Base-by-base conservation (phyloP, 163 green algal species). In the Scenedesmus sp. region DNA sequence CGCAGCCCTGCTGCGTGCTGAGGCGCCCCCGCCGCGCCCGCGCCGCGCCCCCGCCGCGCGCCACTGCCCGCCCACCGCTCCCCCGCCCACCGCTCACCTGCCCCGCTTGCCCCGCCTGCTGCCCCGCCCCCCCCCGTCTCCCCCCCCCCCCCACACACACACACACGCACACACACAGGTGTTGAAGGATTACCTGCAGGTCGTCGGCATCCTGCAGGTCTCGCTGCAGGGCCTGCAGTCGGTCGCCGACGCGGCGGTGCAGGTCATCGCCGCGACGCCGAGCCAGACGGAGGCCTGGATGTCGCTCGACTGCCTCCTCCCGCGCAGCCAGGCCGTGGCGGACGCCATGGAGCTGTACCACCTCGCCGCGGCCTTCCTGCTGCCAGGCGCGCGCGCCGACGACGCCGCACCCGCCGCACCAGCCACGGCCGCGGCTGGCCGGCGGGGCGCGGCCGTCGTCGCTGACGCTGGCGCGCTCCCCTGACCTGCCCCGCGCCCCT, bases 151-250 rank as follows among this genome's bases (percentile, higher is more conserved):
- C 33, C n/a, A 13, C 34, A 17, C 45, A n/a, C n/a, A n/a, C n/a
- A n/a, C n/a, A n/a, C n/a, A n/a, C n/a, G n/a, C n/a, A n/a, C n/a
- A n/a, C n/a, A n/a, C 0, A 0, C 54, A 77, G 69, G 69, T 77
- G 33, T 56, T 78, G 56, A 78, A 78, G 20, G 53, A 70, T 36
- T 78, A 63, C 36, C 53, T 78, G 28, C 70, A 78, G 26, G 45
- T 78, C 34, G 39, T 78, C 39, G 64, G 51, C 24, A 70, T 78
- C 70, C 70, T 78, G 54, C 70, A 70, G 20, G 58, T 29, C 31
- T 44, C 50, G 42, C 29, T 65, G 20, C 67, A 65, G 15, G 67
- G 67, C 51, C 64, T 50, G 67, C 67, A 76, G 6, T 45, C 56
- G 26, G 70, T 42, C 24, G 70, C 58, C 48, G 39, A 48, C 42